phyloP scores from a whole-genome alignment of 768 basidiomycete genomes.

The Clitopilus passeckerianus region DNA sequence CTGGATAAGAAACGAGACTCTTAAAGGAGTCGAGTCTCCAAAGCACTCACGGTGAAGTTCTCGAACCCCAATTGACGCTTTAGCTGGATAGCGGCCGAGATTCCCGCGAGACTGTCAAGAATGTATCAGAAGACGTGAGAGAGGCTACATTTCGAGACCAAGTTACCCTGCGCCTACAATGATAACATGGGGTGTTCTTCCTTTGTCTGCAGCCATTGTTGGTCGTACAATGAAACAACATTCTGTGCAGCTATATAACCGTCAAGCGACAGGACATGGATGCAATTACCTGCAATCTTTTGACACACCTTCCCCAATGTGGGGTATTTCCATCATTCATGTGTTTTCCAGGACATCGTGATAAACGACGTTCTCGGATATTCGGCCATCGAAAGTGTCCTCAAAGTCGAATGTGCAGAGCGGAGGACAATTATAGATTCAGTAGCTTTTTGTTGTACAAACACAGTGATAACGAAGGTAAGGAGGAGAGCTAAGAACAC shows the following conservation, averaged over 20 bases:
- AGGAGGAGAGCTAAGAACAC: not conserved
- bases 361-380: not conserved
- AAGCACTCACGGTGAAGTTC: conserved; percentile 39
- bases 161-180: conserved; percentile 48
- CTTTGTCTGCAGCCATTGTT: conserved; percentile 12
- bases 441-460: not conserved
- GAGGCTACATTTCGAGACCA: not conserved
- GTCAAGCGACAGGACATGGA: not conserved
- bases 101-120: conserved; percentile 35
- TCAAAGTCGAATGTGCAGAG: not conserved
- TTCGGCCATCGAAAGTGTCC: not conserved
- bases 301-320: not conserved
- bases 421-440: not conserved
- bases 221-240: not conserved
- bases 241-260: not conserved
- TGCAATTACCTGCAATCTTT: not conserved
- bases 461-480: not conserved
- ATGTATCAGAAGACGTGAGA: not conserved
- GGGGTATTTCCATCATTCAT: not conserved
- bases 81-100: conserved; percentile 42
- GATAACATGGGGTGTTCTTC: conserved; percentile 29
- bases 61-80: conserved; percentile 37
- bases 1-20: not conserved
- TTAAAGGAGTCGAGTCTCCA: not conserved
- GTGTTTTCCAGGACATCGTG: not conserved